Conservation (phyloP, 202 grass and related monocot species). For the Schoenoplectus triqueter region DNA sequence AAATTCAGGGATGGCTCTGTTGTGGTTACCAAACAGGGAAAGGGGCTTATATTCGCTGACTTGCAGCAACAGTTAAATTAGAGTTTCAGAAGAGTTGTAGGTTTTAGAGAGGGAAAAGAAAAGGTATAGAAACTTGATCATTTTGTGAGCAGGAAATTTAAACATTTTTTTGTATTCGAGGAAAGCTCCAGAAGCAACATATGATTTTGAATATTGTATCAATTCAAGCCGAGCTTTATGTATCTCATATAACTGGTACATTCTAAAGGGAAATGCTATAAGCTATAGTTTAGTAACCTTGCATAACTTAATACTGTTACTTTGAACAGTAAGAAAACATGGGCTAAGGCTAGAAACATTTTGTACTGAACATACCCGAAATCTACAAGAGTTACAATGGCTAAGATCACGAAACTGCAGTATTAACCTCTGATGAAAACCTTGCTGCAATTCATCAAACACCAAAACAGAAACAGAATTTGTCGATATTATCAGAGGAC, state of each 20-base stretch:
- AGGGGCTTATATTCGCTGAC: constrained; percentile 21
- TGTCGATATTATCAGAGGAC: neutral
- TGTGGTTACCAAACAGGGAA: constrained; percentile 1
- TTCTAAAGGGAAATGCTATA: neutral
- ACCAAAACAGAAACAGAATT: neutral
- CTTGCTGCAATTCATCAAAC: neutral
- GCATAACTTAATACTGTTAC: neutral
- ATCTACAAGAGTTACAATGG: neutral
- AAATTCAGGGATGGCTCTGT: neutral
- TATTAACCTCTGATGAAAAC: neutral
- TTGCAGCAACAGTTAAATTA: neutral
- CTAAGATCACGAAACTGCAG: neutral
- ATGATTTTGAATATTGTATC: constrained; percentile 25
- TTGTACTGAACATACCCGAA: neutral
- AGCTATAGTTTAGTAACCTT: neutral
- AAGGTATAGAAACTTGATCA: constrained; percentile 37
- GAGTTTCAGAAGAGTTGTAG: neutral
- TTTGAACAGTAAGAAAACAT: neutral
- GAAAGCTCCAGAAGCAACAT: neutral
- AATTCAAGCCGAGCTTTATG: neutral
- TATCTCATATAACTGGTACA: neutral
- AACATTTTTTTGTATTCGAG: constrained; percentile 28
- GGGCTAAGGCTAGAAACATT: neutral
- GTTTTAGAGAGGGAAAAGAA: constrained; percentile 37
- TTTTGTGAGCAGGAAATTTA: constrained; percentile 31